Base-by-base conservation (phyloP, 352 stramenopile genomes). In the Pythium scleroteichum region DNA sequence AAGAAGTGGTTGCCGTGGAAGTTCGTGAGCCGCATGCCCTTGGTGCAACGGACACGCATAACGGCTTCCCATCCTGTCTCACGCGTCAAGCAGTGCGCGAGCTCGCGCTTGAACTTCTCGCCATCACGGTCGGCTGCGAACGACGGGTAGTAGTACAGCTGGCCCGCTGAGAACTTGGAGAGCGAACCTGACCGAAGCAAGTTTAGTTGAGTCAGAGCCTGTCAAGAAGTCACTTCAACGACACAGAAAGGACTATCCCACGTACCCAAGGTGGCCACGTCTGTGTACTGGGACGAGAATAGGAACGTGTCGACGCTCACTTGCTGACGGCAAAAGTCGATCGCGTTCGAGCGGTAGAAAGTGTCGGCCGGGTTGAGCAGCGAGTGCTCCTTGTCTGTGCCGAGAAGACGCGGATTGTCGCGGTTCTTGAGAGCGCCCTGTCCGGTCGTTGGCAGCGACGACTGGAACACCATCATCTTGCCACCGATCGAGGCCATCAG, bases 1-100 rank as follows among this genome's bases (percentile, higher is more conserved):
- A 99, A 88, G 70, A 97, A 99, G 64, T 98, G 98, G 70, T 99
- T 99, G 66, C 98, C 98, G 74, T 99, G 98, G 71, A 99, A 99
- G 68, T 98, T 98, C 27, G 85, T 87, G 45, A 99, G 90, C n/a
- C 94, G 89, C 87, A 99, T 97, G 62, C 96, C 96, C 72, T 98
- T 95, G 14, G 96, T 99, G 67, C 90, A 98, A 44, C 97, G 94
- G 64, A 99, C 95, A 58, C 97, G 88, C 86, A 99, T 98, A 26
- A 99, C 97, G 5, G 93, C 90, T 72, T 99, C 97, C 69, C 92
- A 98, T 8, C 80, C 88, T 38, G 96, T 99, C 51, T 96, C 84
- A 39, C 97, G 86, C 14, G 88, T 96, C 29, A 99, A 75, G 12
- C 79, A 91, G 55, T 97, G 92, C 12, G 82, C 69, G 5, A 99